Conservation (phyloP, 805 yeast species). For the Ogataea neopini region DNA sequence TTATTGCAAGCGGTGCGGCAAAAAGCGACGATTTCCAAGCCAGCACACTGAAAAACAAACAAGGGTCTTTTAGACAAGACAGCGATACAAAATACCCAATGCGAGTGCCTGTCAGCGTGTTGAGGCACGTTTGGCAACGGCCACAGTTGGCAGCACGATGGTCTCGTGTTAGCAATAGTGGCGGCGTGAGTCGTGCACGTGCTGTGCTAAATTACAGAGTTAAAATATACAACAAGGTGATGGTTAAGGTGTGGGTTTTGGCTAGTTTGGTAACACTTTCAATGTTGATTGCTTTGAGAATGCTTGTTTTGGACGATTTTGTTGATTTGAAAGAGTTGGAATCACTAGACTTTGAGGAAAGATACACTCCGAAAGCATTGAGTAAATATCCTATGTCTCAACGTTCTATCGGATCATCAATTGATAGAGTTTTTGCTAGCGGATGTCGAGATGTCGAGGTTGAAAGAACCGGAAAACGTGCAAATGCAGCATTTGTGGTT, state of each 20-base stretch:
- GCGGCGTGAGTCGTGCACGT: neutral
- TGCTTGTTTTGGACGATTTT: neutral
- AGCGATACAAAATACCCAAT: neutral
- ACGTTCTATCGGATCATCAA: slow-evolving; percentile 25
- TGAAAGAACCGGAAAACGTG: slow-evolving; percentile 40
- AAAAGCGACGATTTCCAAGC: neutral
- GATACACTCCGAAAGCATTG: slow-evolving; percentile 17
- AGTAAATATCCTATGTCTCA: slow-evolving; percentile 28
- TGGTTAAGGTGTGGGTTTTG: slow-evolving; percentile 22
- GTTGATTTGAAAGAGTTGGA: slow-evolving; percentile 11
- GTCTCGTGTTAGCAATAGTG: neutral
- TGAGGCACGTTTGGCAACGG: slow-evolving; percentile 3
- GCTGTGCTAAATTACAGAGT: slow-evolving; percentile 17
- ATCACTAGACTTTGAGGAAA: slow-evolving; percentile 20
- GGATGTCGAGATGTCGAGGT: slow-evolving; percentile 35
- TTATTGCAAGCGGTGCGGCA: neutral
- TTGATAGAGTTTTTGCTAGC: slow-evolving; percentile 34
- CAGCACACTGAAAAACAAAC: neutral
- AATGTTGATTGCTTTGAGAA: neutral
- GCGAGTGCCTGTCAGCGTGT: slow-evolving; percentile 8
- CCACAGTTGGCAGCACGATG: neutral
- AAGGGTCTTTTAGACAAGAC: neutral
- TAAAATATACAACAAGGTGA: slow-evolving; percentile 14
- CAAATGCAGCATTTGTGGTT: slow-evolving; percentile 84
- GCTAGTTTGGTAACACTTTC: slow-evolving; percentile 3